Evolutionary conservation across 2,329 filamentous ascomycete species (phyloP).

Genomic region (Rugonectria rugulosa): DNA sequence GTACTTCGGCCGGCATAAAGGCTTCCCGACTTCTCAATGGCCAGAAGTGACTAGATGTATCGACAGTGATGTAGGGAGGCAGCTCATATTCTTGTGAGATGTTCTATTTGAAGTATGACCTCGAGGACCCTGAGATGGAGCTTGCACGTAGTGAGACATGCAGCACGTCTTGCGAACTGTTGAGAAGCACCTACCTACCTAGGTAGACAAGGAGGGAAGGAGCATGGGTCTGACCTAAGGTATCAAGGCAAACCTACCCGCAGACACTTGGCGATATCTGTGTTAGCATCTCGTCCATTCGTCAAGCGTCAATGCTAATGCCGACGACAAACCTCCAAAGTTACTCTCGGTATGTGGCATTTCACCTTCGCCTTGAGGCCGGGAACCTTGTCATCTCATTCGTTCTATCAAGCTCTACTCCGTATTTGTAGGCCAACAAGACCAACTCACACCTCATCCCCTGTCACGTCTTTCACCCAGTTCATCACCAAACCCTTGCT

Average conservation of each 20-base stretch:
- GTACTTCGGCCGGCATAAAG: too few species aligned
- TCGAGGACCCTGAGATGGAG: too few species aligned
- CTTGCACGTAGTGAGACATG: conserved; percentile 17
- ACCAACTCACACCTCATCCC: background rate
- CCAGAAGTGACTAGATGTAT: too few species aligned
- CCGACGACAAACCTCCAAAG: background rate
- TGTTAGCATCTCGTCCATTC: conserved; percentile 1
- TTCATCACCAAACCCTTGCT: conserved; percentile 10
- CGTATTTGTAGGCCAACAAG: too few species aligned
- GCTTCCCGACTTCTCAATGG: too few species aligned
- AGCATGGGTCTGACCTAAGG: too few species aligned
- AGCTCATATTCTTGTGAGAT: too few species aligned
- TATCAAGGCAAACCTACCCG: too few species aligned
- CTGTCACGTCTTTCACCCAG: conserved; percentile 1
- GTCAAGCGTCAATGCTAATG: background rate
- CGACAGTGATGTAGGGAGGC: too few species aligned
- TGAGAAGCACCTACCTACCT: background rate
- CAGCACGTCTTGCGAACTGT: conserved; percentile 13
- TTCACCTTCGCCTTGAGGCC: background rate
- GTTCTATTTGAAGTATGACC: too few species aligned
- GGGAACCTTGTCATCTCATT: too few species aligned
- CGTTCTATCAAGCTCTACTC: background rate
- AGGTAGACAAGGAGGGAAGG: background rate
- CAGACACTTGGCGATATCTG: background rate
- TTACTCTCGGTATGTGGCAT: too few species aligned